Conservation (phyloP, 495 filamentous ascomycete species). For the Glarea lozoyensis region DNA sequence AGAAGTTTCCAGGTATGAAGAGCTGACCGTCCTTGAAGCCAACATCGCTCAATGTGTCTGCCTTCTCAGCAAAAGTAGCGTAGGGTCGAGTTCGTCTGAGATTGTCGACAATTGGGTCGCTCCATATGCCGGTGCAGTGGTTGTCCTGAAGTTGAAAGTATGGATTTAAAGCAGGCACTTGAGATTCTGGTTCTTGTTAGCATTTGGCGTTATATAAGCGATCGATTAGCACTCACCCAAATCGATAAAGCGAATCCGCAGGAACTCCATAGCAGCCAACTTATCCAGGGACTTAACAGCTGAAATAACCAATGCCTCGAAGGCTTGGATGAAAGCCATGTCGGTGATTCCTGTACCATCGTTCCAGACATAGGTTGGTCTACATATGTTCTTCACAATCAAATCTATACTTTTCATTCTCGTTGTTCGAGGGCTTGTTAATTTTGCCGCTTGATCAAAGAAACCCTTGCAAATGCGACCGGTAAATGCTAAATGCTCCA, state of each 20-base stretch:
- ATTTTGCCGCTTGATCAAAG: constrained; percentile 37
- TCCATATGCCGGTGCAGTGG: constrained; percentile 59
- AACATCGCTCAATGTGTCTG: constrained; percentile 44
- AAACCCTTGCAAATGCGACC: constrained; percentile 56
- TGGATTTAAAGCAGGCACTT: constrained; percentile 54
- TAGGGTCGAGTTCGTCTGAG: constrained; percentile 44
- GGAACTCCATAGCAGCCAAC: constrained; percentile 42
- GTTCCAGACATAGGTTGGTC: constrained; percentile 39
- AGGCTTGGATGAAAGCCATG: constrained; percentile 55
- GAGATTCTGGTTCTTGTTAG: constrained; percentile 32
- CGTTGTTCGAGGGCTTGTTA: constrained; percentile 30
- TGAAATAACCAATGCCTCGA: constrained; percentile 52
- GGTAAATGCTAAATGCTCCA: constrained; percentile 59
- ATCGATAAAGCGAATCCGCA: constrained; percentile 65
- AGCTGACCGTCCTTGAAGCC: constrained; percentile 43
- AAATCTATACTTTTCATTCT: constrained; percentile 57
- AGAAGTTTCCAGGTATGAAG: constrained; percentile 37
- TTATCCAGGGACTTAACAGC: constrained; percentile 47
- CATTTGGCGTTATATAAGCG: constrained; percentile 9
- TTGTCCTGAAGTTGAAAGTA: constrained; percentile 50
- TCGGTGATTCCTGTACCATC: constrained; percentile 60
- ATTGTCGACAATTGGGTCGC: constrained; percentile 48
- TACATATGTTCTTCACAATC: constrained; percentile 61
- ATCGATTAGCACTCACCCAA: constrained; percentile 36
- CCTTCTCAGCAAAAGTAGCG: constrained; percentile 46